Evolutionary conservation across 2,329 filamentous ascomycete species (phyloP), one percentile per base, ranked within the genome.

Genomic region (Exophiala sideris): DNA sequence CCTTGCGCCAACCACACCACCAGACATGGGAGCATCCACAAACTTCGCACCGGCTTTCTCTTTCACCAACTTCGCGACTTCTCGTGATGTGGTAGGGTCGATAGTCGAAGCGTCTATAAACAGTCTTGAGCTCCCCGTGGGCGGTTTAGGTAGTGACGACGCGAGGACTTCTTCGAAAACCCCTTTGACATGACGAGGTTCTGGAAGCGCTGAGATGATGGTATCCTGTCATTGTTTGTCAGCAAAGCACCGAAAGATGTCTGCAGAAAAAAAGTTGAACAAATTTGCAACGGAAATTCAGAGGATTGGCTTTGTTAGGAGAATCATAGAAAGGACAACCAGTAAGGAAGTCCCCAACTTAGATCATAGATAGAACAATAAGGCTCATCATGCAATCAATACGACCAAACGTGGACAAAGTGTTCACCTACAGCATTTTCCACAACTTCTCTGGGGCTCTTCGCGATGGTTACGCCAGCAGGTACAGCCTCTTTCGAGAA

Each of bases 61-160:
- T 53, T 78, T 81, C 1, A 95, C 85, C 20, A 80, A 79, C 57
- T 84, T 78, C 18, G 91, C 90, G 4, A 97, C 86, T 61, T 84
- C 80, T 36, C 83, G 83, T 1, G 91, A 96, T 2, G 91, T 89
- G 32, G 84, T 84, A 0, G 91, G 91, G 71, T 97, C 94, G 67
- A 99, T 97, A 12, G 94, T 99, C 3, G 92, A 97, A 71, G 88
- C 92, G 71, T 99, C 94, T 67, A 99, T 94, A 71, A 95, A 96
- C 54, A 96, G 74, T 36, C 91, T 85, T 54, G 86, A 76, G 47
- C 79, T 79, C 38, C 76, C 74, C 2, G 76, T 69, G 1, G 73
- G 68, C 16, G 77, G 66, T 32, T 70, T 71, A 5, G 79, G 75
- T 4, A 85, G 76, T 5, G 79, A 75, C 2, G 79, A 75, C 44